Evolutionary conservation across 2,329 filamentous ascomycete species (phyloP).

Genomic region (Ceratocystis colombiana): DNA sequence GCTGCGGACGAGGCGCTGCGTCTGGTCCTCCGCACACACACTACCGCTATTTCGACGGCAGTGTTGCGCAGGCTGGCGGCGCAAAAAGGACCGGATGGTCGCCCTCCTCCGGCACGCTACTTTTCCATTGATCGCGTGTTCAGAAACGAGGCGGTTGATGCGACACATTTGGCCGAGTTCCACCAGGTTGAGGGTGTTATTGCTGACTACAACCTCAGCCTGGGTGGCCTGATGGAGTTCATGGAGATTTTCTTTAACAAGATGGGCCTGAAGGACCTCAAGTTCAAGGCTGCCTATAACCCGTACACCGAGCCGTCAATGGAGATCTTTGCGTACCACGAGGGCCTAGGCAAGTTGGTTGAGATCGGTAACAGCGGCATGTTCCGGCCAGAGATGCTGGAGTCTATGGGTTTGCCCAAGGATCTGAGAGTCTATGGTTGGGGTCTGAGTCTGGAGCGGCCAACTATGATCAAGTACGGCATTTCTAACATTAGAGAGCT

Average conservation of each 20-base stretch:
- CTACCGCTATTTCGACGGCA: slow-evolving; percentile 80
- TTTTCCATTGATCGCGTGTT: slow-evolving; percentile 99
- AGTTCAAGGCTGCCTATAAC: slow-evolving; percentile 97
- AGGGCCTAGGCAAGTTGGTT: slow-evolving; percentile 78
- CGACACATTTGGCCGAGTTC: slow-evolving; percentile 94
- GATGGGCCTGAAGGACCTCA: slow-evolving; percentile 76
- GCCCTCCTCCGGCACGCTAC: slow-evolving; percentile 66
- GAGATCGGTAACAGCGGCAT: slow-evolving; percentile 98
- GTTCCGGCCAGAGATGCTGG: slow-evolving; percentile 97
- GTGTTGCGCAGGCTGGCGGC: slow-evolving; percentile 84
- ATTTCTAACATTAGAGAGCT: slow-evolving; percentile 87
- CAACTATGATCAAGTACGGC: slow-evolving; percentile 94
- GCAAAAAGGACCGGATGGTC: slow-evolving; percentile 61
- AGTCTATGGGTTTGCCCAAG: slow-evolving; percentile 85
- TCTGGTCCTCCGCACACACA: slow-evolving; percentile 90
- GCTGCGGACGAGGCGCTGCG: slow-evolving; percentile 73
- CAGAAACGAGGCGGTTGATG: slow-evolving; percentile 93
- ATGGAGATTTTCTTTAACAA: slow-evolving; percentile 93
- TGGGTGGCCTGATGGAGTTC: slow-evolving; percentile 85
- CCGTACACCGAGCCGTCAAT: slow-evolving; percentile 92
- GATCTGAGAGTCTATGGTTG: slow-evolving; percentile 92
- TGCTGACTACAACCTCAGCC: slow-evolving; percentile 84
- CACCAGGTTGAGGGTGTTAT: slow-evolving; percentile 98
- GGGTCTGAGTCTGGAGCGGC: slow-evolving; percentile 81
- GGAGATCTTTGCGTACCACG: slow-evolving; percentile 96